phyloP scores from a whole-genome alignment of 306 rosid species.

The Malus sieversii region DNA sequence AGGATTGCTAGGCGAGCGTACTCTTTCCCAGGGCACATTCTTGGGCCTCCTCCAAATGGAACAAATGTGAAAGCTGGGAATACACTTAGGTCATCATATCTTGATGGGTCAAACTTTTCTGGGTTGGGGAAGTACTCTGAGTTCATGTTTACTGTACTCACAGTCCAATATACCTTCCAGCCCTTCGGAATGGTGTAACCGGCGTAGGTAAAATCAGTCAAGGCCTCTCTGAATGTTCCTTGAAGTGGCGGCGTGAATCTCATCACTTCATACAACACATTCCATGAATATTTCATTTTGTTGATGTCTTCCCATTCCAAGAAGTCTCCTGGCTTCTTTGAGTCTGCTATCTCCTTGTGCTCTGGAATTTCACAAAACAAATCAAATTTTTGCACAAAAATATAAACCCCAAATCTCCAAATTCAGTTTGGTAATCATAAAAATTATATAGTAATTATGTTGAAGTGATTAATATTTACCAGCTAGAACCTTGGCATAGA shows the following conservation, averaged over 20 bases:
- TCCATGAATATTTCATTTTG: constrained; percentile 39
- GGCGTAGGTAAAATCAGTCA: constrained; percentile 22
- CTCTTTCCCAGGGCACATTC: constrained; percentile 36
- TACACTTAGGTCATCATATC: constrained; percentile 10
- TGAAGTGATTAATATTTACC: constrained; percentile 21
- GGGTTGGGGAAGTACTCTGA: constrained; percentile 25
- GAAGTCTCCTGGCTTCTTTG: constrained; percentile 16
- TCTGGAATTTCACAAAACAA: constrained; percentile 3
- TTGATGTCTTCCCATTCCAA: constrained; percentile 31
- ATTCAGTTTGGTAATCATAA: background rate
- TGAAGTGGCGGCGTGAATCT: constrained; percentile 37
- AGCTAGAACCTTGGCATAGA: constrained; percentile 43
- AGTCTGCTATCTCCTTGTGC: constrained; percentile 20
- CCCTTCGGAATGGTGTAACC: constrained; percentile 37
- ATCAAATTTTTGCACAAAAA: background rate
- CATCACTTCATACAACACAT: constrained; percentile 32
- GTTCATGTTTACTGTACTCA: constrained; percentile 28
- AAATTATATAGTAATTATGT: background rate
- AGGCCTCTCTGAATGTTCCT: constrained; percentile 36
- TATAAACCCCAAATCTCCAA: too few species aligned
- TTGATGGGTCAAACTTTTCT: constrained; percentile 25
- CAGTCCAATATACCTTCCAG: constrained; percentile 53
- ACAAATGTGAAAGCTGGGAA: constrained; percentile 25
- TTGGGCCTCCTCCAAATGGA: constrained; percentile 39
- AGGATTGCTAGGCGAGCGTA: constrained; percentile 32